Evolutionary conservation across 169 alveolate species (phyloP).

Genomic region (Fabrea salina): DNA sequence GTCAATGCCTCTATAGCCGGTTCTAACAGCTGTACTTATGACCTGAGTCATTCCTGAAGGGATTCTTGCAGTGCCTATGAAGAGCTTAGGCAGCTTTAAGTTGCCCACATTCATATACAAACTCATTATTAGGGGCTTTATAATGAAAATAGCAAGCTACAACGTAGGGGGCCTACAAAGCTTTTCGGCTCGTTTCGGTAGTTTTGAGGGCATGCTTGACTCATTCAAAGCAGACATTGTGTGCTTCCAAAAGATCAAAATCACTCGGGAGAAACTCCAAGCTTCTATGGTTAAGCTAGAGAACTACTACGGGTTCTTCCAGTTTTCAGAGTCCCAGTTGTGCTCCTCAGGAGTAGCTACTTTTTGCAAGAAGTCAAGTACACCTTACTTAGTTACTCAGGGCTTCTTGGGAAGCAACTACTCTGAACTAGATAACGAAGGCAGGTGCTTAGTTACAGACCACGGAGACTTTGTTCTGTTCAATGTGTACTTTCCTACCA

Average conservation of each 20-base stretch:
- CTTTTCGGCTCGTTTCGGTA: neutral
- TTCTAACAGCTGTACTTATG: slow-evolving; percentile 28
- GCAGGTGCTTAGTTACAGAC: slow-evolving; percentile 21
- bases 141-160: slow-evolving; percentile 10
- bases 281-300: neutral
- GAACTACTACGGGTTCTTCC: neutral
- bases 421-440: neutral
- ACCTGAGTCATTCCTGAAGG: neutral
- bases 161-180: slow-evolving; percentile 9
- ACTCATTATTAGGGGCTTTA: too few relatives aligned
- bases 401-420: neutral
- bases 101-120: too few relatives aligned
- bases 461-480: slow-evolving; percentile 19
- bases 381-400: neutral
- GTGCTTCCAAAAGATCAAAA: slow-evolving; percentile 4
- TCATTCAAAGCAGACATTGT: slow-evolving; percentile 20
- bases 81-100: too few relatives aligned
- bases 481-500: slow-evolving; percentile 29
- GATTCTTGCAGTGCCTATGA: too few relatives aligned
- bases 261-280: slow-evolving; percentile 12
- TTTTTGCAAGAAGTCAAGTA: neutral
- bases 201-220: slow-evolving; percentile 7
- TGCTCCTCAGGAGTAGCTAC: slow-evolving; percentile 30
- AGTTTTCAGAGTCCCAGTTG: neutral
- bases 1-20: slow-evolving; percentile 68